Evolutionary conservation across 2,329 filamentous ascomycete species (phyloP).

Genomic region (Stagonosporopsis vannaccii): DNA sequence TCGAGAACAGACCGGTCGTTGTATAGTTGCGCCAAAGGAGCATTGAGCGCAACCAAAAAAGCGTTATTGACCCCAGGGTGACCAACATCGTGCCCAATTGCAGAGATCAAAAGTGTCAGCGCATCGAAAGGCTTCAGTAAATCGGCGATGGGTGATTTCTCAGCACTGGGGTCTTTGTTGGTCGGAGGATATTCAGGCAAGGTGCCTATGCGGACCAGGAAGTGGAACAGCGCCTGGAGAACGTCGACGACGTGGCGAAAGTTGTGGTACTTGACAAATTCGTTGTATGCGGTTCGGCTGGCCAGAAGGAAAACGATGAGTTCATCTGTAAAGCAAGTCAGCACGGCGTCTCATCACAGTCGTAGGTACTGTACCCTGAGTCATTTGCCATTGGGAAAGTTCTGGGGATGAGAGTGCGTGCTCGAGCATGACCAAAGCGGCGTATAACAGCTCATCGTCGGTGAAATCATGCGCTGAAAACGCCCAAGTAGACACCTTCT

Average conservation of each 20-base stretch:
- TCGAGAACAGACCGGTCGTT: conserved; percentile 97
- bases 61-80: conserved; percentile 98
- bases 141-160: conserved; percentile 71
- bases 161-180: conserved; percentile 36
- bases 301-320: conserved; percentile 86
- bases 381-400: conserved; percentile 79
- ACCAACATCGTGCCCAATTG: conserved; percentile 97
- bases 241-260: conserved; percentile 98
- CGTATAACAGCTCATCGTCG: conserved; percentile 89
- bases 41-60: conserved; percentile 89
- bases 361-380: conserved; percentile 68
- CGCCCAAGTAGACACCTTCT: conserved; percentile 78
- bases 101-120: conserved; percentile 86
- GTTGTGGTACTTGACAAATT: conserved; percentile 96
- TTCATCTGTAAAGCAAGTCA: conserved; percentile 65
- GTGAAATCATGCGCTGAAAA: conserved; percentile 90
- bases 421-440: conserved; percentile 85
- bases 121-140: conserved; percentile 88
- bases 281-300: conserved; percentile 93
- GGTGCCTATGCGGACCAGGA: conserved; percentile 80
- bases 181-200: conserved; percentile 70
- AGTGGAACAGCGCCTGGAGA: conserved; percentile 89
- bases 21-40: conserved; percentile 91
- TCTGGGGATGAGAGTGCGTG: conserved; percentile 85
- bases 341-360: neutral